A percentile compares a stretch with the other conserved stretches of the same genome.
These are phyloP conservation scores for Naematelia encephala DNA, from an alignment of 768 basidiomycete genomes.

Conservation along the genomic window DNA sequence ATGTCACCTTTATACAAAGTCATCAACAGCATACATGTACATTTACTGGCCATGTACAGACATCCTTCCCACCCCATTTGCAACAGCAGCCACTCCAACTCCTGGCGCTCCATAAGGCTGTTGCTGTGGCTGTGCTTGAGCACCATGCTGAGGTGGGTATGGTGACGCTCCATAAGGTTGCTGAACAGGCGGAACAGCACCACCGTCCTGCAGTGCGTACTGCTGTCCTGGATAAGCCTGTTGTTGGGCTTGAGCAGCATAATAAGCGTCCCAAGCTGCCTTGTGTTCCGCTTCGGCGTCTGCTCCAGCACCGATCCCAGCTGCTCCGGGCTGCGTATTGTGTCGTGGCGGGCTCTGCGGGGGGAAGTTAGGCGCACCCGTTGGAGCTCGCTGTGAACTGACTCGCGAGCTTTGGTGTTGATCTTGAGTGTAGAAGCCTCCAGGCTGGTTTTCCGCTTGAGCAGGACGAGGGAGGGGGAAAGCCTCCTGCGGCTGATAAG, in stretches of 20 bases:
- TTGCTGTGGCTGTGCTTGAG: constrained; percentile 3
- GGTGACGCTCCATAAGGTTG: constrained; percentile 12
- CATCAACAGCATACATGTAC: background rate
- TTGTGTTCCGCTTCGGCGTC: constrained; percentile 47
- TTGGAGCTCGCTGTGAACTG: constrained; percentile 36
- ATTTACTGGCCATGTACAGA: constrained; percentile 25
- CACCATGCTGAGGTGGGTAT: constrained; percentile 3
- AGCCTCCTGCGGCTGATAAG: background rate
- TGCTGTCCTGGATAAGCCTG: too few species aligned
- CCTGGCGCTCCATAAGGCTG: constrained; percentile 12
- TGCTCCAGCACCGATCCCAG: constrained; percentile 52
- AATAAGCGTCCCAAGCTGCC: constrained; percentile 46
- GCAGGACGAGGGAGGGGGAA: background rate
- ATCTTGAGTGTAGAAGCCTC: constrained; percentile 27
- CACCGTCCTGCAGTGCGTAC: constrained; percentile 13
- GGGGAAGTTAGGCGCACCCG: constrained; percentile 38
- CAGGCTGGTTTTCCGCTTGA: constrained; percentile 5
- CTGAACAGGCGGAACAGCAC: constrained; percentile 22
- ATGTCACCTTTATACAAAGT: too few species aligned
- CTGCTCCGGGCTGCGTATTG: constrained; percentile 44
- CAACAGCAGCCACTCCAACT: constrained; percentile 33
- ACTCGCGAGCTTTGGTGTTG: constrained; percentile 2
- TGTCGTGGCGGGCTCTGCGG: constrained; percentile 42
- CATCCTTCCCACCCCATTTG: constrained; percentile 33
- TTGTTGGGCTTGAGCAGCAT: constrained; percentile 49